Percentiles rank a stretch among this genome's conserved stretches.
phyloP scores from a whole-genome alignment of 2,329 filamentous ascomycete species.

The Calonectria hawksworthii region DNA sequence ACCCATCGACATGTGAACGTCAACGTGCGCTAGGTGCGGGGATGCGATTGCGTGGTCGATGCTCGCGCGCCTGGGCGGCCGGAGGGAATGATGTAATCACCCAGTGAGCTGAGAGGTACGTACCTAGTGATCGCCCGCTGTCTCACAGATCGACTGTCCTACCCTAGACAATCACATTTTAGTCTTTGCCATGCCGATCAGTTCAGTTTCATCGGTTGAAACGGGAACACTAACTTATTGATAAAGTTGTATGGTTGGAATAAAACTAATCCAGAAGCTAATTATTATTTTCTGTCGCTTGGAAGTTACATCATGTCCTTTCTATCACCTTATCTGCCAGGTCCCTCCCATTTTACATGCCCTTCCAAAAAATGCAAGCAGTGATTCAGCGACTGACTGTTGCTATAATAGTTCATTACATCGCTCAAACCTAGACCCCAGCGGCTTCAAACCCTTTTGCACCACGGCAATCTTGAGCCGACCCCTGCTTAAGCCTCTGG shows the following conservation, averaged over 20 bases:
- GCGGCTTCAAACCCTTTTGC: neutral
- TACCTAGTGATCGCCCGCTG: neutral
- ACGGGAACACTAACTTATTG: neutral
- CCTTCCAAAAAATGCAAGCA: too few relatives aligned
- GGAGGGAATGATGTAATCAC: neutral
- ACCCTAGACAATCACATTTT: neutral
- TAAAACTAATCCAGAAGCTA: neutral
- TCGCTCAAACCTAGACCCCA: neutral
- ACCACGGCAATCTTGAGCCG: neutral
- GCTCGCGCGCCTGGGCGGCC: neutral
- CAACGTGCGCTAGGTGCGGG: conserved; percentile 14
- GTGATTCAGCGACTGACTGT: neutral
- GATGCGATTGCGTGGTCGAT: conserved; percentile 6
- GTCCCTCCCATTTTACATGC: neutral
- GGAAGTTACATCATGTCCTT: neutral
- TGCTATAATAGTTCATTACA: neutral
- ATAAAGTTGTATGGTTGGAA: neutral
- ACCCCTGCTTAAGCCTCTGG: conserved; percentile 56
- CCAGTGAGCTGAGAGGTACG: neutral
- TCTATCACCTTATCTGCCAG: too few relatives aligned
- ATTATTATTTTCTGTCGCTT: neutral
- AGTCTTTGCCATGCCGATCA: neutral
- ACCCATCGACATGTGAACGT: conserved; percentile 11
- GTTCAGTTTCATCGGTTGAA: neutral
- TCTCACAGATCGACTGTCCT: too few relatives aligned